Evolutionary conservation across 2,329 filamentous ascomycete species (phyloP).

Genomic region (Neofusicoccum sp.): DNA sequence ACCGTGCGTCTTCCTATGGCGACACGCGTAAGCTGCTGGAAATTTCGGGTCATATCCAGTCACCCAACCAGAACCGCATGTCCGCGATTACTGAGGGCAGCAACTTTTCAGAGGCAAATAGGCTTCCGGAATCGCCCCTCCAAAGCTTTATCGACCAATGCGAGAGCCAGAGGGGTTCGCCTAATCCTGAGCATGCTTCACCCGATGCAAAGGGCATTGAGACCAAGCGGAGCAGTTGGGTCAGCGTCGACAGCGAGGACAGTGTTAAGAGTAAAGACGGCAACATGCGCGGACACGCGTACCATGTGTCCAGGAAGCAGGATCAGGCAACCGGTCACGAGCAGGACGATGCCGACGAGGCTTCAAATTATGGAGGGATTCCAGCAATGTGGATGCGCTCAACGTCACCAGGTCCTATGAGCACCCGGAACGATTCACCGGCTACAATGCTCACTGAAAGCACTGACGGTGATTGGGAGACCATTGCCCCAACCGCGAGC

Average conservation of each 20-base stretch:
- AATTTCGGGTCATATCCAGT: neutral
- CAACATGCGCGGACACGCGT: neutral
- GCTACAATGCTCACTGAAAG: constrained; percentile 13
- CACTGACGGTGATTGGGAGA: constrained; percentile 36
- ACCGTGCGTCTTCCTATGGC: constrained; percentile 11
- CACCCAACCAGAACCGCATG: neutral
- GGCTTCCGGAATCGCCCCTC: neutral
- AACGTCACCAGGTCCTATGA: neutral
- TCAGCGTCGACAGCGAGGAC: neutral
- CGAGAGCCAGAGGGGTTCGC: neutral
- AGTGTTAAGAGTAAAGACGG: neutral
- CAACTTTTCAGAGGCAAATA: neutral
- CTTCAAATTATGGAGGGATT: no score
- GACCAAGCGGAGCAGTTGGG: neutral
- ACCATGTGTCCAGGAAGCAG: neutral
- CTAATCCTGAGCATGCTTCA: neutral
- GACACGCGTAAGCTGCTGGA: constrained; percentile 14
- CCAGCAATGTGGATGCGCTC: constrained; percentile 10
- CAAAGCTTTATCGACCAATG: neutral
- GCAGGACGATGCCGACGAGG: no score
- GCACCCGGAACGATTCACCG: constrained; percentile 12
- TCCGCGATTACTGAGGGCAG: neutral
- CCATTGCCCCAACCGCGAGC: constrained; percentile 25
- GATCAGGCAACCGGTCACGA: neutral
- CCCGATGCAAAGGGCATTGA: neutral